phyloP scores from a whole-genome alignment of 2,329 filamentous ascomycete genomes.

The Elsinoe ampelina region DNA sequence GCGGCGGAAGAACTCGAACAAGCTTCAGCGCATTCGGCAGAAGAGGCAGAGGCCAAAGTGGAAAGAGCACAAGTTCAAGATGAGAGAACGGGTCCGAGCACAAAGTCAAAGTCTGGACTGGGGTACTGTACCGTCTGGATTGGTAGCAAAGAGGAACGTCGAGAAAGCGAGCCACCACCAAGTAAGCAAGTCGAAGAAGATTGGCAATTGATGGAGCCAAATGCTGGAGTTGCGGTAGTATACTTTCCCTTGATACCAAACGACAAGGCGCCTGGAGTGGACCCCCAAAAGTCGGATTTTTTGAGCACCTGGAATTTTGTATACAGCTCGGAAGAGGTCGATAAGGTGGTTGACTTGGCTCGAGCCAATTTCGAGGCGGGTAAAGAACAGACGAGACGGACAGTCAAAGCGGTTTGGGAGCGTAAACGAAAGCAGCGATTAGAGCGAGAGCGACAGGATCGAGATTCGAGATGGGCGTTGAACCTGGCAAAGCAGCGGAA shows the following conservation, averaged over 20 bases:
- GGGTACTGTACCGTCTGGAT: slow-evolving; percentile 95
- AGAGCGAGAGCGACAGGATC: slow-evolving; percentile 38
- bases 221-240: slow-evolving; percentile 78
- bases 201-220: slow-evolving; percentile 58
- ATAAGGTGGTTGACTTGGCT: slow-evolving; percentile 72
- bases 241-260: slow-evolving; percentile 89
- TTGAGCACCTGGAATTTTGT: slow-evolving; percentile 98
- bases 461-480: slow-evolving; percentile 29
- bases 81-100: slow-evolving; percentile 16
- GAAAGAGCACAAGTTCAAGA: slow-evolving; percentile 41
- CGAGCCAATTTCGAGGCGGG: slow-evolving; percentile 81
- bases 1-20: slow-evolving; percentile 57
- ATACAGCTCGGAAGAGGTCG: slow-evolving; percentile 83
- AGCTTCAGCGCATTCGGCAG: slow-evolving; percentile 52
- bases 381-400: slow-evolving; percentile 63
- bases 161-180: slow-evolving; percentile 44
- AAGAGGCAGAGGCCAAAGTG: slow-evolving; percentile 56
- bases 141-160: slow-evolving; percentile 68
- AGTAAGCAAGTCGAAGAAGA: slow-evolving; percentile 51
- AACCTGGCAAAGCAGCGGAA: slow-evolving; percentile 42
- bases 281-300: slow-evolving; percentile 74
- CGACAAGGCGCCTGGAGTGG: slow-evolving; percentile 66
- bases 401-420: slow-evolving; percentile 84
- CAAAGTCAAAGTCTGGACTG: slow-evolving; percentile 35
- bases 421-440: slow-evolving; percentile 66